Conservation (phyloP, 1,284 basidiomycete species). For the Apiotrichum siamense region DNA sequence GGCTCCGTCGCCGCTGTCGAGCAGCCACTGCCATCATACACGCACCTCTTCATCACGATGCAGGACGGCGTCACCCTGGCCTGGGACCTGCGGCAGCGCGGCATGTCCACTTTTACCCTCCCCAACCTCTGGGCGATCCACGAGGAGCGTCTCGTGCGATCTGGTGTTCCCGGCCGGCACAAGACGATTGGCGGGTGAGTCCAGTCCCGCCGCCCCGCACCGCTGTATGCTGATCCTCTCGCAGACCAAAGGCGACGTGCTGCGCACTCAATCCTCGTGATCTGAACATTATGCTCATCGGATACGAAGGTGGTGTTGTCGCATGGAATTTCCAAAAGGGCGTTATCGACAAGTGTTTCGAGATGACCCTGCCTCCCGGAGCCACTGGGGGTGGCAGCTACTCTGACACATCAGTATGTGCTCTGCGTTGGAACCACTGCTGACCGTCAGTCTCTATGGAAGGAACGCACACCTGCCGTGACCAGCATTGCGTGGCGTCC, state of each 20-base stretch:
- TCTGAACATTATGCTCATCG: constrained; percentile 71
- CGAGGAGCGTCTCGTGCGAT: constrained; percentile 60
- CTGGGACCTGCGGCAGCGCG: constrained; percentile 62
- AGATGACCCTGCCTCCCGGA: constrained; percentile 64
- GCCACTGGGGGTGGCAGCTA: constrained; percentile 73
- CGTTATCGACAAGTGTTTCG: constrained; percentile 60
- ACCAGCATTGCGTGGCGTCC: constrained; percentile 65
- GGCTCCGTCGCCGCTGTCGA: constrained; percentile 34
- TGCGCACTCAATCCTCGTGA: constrained; percentile 70
- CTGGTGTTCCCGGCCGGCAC: constrained; percentile 54
- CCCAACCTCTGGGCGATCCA: constrained; percentile 71
- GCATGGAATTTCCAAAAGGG: constrained; percentile 65
- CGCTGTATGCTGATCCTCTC: background rate
- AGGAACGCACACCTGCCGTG: constrained; percentile 63
- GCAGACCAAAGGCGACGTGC: constrained; percentile 44
- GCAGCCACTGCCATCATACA: constrained; percentile 37
- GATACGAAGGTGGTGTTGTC: constrained; percentile 72
- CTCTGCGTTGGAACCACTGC: background rate
- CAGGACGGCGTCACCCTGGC: constrained; percentile 50
- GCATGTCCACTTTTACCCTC: constrained; percentile 59
- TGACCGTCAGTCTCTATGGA: constrained; percentile 56
- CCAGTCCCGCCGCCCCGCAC: background rate
- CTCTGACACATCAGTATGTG: constrained; percentile 32
- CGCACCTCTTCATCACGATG: constrained; percentile 43
- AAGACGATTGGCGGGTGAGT: constrained; percentile 49